Base-by-base conservation (phyloP, 331 rosid genomes). In the Acacia pycnantha region DNA sequence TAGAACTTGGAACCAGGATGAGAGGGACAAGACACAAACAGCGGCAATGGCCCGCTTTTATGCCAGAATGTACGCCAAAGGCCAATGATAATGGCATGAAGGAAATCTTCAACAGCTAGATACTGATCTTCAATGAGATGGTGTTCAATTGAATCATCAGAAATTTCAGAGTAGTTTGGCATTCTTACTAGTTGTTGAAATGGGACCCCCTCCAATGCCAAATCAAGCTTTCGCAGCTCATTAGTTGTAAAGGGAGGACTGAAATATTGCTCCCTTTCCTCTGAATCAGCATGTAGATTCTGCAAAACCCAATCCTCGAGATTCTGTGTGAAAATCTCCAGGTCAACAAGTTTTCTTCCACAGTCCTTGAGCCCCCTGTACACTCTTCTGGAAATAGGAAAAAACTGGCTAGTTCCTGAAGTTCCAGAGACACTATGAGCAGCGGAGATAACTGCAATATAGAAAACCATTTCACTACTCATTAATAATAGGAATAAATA, bases 31-130 rank as follows among this genome's bases (percentile, higher is more conserved):
- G 97, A 89, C 59, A 93, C 91, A 78, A 88, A 88, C 54, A 89
- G 82, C 10, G 95, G 97, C 3, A 88, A 77, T 5, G 89, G 89
- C 40, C 94, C 95, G 43, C 88, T 87, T 85, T 83, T 91, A 85
- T 88, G 97, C 97, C 97, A 93, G 83, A 93, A 93, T 27, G 95
- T 88, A 26, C 94, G 97, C 97, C 97, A 93, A 14, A 93, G 83
- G 53, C 97, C 95, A 80, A 83, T 91, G 78, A 88, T 83, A 35
- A 89, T 64, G 33, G 93, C 89, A 65, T 91, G 92, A 80, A 91
- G 91, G 79, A 91, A 91, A 86, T 91, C 97, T 78, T 93, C 97
- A 67, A 83, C 81, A 13, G 97, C 97, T 31, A 93, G 88, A 79
- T 85, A 91, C 54, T 88, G 89, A 46, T 89, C 94, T 87, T 93